Evolutionary conservation across 73 alveolate species (phyloP).

Genomic region (Paramecium tetraurelia): DNA sequence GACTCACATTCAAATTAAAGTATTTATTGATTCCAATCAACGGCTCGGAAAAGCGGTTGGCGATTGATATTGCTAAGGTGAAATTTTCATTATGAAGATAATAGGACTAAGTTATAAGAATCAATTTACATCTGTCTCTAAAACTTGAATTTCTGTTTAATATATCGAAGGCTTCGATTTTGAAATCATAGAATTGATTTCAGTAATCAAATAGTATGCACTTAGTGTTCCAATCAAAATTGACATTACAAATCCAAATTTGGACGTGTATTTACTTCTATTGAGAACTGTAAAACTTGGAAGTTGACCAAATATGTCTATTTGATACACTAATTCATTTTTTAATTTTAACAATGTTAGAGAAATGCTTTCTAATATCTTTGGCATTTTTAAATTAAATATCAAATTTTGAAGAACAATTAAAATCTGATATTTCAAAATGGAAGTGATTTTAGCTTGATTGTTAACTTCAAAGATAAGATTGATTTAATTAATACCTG

Average conservation of each 20-base stretch:
- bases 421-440: too few relatives aligned
- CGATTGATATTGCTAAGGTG: neutral
- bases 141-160: neutral
- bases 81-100: neutral
- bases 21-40: neutral
- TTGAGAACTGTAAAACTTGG: neutral
- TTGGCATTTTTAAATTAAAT: neutral
- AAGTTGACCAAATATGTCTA: neutral
- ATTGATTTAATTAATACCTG: neutral
- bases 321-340: neutral
- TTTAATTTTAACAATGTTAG: neutral
- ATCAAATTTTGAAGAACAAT: neutral
- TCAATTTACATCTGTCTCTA: neutral
- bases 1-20: neutral
- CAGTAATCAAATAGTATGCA: neutral
- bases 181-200: neutral
- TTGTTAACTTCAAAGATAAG: neutral
- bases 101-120: neutral
- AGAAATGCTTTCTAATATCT: neutral
- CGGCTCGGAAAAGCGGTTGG: neutral
- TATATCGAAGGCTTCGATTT: neutral
- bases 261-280: neutral
- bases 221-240: neutral
- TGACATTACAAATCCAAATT: neutral
- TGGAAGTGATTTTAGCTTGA: neutral